phyloP scores from a whole-genome alignment of 139 green algal genomes.

The Haematococcus lacustris region DNA sequence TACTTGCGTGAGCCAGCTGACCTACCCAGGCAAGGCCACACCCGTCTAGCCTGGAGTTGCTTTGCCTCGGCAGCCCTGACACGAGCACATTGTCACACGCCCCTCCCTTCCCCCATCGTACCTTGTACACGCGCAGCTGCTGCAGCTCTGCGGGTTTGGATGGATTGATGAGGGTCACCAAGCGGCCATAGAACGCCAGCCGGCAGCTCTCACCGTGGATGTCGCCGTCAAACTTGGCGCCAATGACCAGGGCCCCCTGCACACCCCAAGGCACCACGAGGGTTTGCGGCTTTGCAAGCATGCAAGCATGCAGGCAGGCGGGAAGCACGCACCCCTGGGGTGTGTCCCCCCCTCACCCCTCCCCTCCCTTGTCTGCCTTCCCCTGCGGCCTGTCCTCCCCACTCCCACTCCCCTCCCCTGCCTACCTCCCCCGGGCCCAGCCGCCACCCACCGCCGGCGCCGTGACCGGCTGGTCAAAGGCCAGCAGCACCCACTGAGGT shows the following conservation, averaged over 20 bases:
- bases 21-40: not conserved
- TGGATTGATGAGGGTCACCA: slow-evolving; percentile 43
- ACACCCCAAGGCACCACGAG: not conserved
- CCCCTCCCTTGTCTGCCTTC: slow-evolving; percentile 23
- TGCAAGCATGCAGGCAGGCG: not conserved
- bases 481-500: slow-evolving; percentile 72
- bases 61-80: not conserved
- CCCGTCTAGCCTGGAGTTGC: not conserved
- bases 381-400: too few relatives aligned
- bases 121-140: slow-evolving; percentile 67
- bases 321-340: slow-evolving; percentile 6
- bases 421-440: too few relatives aligned
- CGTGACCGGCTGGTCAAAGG: slow-evolving; percentile 77
- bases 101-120: too few relatives aligned
- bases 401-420: too few relatives aligned
- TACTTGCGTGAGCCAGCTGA: not conserved
- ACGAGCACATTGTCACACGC: too few relatives aligned
- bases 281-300: not conserved
- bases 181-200: slow-evolving; percentile 80
- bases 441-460: slow-evolving; percentile 55
- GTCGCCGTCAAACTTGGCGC: slow-evolving; percentile 76
- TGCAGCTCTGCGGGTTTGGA: slow-evolving; percentile 29
- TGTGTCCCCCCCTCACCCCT: not conserved
- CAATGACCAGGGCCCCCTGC: slow-evolving; percentile 77
- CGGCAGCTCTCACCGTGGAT: slow-evolving; percentile 63